Evolutionary conservation across 1,139 yeast species (phyloP).

Genomic region (Diutina neorugosa): DNA sequence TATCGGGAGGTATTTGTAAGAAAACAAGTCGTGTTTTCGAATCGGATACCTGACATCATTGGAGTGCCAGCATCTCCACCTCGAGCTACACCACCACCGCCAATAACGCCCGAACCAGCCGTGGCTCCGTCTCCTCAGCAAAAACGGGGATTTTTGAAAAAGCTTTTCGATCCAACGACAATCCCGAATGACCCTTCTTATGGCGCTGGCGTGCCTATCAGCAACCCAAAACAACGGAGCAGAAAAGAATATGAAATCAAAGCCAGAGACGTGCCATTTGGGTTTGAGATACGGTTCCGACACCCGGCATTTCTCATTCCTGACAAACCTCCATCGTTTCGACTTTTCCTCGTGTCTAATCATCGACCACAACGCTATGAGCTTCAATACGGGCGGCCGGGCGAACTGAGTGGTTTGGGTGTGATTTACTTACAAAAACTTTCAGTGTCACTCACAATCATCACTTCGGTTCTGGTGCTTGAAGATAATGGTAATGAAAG

Average conservation of each 20-base stretch:
- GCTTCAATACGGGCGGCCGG: conserved; percentile 24
- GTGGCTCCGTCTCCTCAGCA: neutral
- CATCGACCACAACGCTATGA: conserved; percentile 24
- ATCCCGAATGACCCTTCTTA: neutral
- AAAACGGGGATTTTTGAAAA: neutral
- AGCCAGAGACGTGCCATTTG: conserved; percentile 28
- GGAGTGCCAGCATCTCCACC: conserved; percentile 15
- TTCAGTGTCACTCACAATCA: conserved; percentile 20
- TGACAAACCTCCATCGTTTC: conserved; percentile 27
- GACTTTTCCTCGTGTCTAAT: conserved; percentile 23
- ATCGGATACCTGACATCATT: conserved; percentile 32
- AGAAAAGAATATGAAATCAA: conserved; percentile 2
- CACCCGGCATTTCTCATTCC: conserved; percentile 35
- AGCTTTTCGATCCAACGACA: neutral
- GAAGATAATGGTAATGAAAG: conserved; percentile 17
- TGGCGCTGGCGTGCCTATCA: neutral
- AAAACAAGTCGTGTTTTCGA: conserved; percentile 24
- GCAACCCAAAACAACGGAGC: neutral
- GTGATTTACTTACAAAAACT: conserved; percentile 29
- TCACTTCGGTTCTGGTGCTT: conserved; percentile 24
- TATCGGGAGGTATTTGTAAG: conserved; percentile 29
- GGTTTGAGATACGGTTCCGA: conserved; percentile 35
- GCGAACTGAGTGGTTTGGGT: conserved; percentile 37
- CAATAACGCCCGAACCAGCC: neutral
- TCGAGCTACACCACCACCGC: neutral